phyloP scores from a whole-genome alignment of 495 filamentous ascomycete genomes.

The Tuber melanosporum region DNA sequence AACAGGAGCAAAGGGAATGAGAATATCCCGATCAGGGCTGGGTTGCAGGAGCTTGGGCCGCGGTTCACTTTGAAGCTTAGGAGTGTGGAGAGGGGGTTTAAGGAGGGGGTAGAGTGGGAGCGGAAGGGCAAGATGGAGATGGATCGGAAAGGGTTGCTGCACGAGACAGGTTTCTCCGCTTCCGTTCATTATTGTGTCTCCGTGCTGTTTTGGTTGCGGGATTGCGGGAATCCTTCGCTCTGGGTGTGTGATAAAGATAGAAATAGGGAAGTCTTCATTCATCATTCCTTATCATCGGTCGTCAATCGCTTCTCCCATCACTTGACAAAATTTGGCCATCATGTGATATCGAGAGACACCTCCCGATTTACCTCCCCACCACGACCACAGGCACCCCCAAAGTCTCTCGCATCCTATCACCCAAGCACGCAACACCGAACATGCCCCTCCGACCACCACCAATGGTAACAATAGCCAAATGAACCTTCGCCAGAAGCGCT shows the following conservation, averaged over 20 bases:
- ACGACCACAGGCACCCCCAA: neutral
- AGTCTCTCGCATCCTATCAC: neutral
- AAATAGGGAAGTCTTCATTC: neutral
- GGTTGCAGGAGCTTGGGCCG: constrained; percentile 79
- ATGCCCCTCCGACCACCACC: neutral
- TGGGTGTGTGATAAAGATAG: neutral
- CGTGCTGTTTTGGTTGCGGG: neutral
- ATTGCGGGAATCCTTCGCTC: neutral
- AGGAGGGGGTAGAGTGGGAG: constrained; percentile 66
- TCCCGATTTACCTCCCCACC: neutral
- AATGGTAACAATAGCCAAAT: neutral
- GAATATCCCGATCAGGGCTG: constrained; percentile 72
- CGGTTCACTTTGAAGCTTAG: constrained; percentile 81
- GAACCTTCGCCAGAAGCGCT: neutral
- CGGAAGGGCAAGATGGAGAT: constrained; percentile 95
- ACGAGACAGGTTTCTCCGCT: constrained; percentile 47
- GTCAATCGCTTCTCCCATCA: neutral
- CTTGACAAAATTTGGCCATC: neutral
- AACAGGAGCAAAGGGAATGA: constrained; percentile 77
- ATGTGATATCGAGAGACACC: too few relatives aligned
- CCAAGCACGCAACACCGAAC: neutral
- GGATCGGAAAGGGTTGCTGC: constrained; percentile 80
- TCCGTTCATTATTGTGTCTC: neutral
- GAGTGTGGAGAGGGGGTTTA: constrained; percentile 80
- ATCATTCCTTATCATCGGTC: neutral